phyloP scores from a whole-genome alignment of 768 basidiomycete species.

The Boletus vinaceobasis region DNA sequence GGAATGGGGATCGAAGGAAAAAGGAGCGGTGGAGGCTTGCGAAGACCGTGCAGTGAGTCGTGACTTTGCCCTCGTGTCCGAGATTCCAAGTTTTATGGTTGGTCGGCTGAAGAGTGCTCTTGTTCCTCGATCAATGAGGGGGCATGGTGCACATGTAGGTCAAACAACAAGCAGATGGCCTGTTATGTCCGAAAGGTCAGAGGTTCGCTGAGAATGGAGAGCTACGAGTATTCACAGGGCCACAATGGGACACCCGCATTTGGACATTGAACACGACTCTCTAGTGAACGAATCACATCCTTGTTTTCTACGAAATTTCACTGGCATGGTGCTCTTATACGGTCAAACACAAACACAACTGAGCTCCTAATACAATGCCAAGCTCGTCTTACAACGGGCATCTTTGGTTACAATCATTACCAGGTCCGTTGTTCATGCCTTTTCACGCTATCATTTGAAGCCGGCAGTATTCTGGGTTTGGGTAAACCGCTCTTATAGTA shows the following conservation, averaged over 20 bases:
- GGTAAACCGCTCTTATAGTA: not conserved
- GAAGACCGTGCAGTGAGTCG: not conserved
- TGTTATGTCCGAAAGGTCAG: constrained; percentile 1
- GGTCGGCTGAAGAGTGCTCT: constrained; percentile 3
- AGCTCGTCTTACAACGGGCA: not conserved
- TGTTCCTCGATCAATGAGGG: constrained; percentile 12
- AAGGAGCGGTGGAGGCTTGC: not conserved
- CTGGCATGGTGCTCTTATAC: no score
- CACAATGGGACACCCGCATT: constrained; percentile 7
- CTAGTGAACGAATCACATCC: no score
- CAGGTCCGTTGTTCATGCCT: not conserved
- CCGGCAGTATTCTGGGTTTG: not conserved
- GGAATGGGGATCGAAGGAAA: not conserved
- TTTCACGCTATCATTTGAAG: not conserved
- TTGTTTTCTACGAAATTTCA: not conserved
- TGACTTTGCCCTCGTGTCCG: not conserved
- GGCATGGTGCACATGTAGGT: not conserved
- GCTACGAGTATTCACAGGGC: not conserved
- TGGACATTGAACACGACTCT: not conserved
- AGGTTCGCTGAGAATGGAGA: not conserved
- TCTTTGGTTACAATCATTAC: not conserved
- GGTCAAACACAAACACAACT: not conserved
- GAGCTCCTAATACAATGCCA: not conserved
- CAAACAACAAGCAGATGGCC: constrained; percentile 14
- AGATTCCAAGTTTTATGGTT: constrained; percentile 20